These are phyloP conservation scores for Kodamaea lidongshanica DNA, from an alignment of 805 yeast genomes.

Conservation along the genomic window DNA sequence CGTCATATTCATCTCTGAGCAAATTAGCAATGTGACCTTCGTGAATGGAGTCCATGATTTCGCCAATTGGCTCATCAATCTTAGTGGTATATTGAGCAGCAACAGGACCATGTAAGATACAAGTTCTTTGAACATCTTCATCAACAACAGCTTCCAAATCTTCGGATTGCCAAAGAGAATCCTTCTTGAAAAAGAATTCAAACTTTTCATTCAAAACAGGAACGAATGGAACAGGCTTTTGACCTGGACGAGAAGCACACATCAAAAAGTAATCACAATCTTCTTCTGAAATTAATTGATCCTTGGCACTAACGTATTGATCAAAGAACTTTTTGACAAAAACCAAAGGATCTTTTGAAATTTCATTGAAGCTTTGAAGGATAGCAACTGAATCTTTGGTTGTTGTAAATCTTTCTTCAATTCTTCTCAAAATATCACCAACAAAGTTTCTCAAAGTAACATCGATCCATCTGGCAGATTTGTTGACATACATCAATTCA, in stretches of 20 bases:
- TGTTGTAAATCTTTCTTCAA: conserved; percentile 89
- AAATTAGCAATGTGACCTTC: conserved; percentile 77
- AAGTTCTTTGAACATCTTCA: conserved; percentile 96
- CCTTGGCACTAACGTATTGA: conserved; percentile 66
- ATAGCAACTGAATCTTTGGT: conserved; percentile 51
- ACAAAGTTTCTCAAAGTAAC: conserved; percentile 75
- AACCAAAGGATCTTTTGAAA: conserved; percentile 55
- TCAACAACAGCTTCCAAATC: conserved; percentile 93
- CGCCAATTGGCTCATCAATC: conserved; percentile 89
- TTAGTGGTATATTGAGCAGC: conserved; percentile 86
- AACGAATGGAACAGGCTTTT: conserved; percentile 97
- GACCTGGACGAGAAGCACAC: conserved; percentile 73
- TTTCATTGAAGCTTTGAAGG: conserved; percentile 64
- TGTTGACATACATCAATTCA: conserved; percentile 79
- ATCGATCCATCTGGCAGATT: conserved; percentile 85
- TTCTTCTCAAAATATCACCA: conserved; percentile 84
- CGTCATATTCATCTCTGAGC: conserved; percentile 62
- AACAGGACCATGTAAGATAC: conserved; percentile 97
- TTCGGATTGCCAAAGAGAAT: conserved; percentile 98
- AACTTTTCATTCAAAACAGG: conserved; percentile 93
- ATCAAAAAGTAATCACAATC: conserved; percentile 90
- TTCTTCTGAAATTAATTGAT: conserved; percentile 87
- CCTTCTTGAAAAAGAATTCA: conserved; percentile 96
- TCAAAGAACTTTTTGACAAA: conserved; percentile 55
- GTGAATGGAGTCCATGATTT: conserved; percentile 81